Base-by-base conservation (phyloP, 305 asterid species). In the Lippia alba region DNA sequence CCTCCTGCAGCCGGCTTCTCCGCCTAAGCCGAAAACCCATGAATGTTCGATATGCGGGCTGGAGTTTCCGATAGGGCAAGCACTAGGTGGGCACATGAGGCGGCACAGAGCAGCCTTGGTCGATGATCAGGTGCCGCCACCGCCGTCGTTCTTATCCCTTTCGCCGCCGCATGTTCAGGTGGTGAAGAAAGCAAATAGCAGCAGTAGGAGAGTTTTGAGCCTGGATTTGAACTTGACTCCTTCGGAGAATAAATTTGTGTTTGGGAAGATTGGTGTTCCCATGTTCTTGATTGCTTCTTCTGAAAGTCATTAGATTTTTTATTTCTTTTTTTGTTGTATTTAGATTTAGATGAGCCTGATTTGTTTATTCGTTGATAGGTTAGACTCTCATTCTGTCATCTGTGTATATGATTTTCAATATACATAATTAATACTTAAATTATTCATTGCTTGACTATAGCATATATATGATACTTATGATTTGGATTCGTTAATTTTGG, bases 61-160 rank as follows among this genome's bases (percentile, higher is more conserved):
- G 54, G 84, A 82, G 6, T 82, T 82, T 30, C 81, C 86, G 3
- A 66, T 79, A 45, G 86, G 86, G 48, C 86, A 82, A 67, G 86
- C 86, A 11, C 78, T 82, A 0, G 86, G 84, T 4, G 86, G 86
- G 19, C 86, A 82, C 19, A 82, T 82, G 86, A 76, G 86, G 74
- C 70, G 82, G 74, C 86, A 82, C 41, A 79, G 79, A 51, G 69
- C 70, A 3, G 66, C 79, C 15, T n/a, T 55, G 24, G 73, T 17
- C 64, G 83, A 65, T 2, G 15, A 67, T 1, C 70, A 17, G 65
- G 24, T 34, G 56, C 24, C 62, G 45, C 32, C 46, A 58, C 62
- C 84, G 4, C 17, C 16, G 5, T 18, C 54, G 18, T 48, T 12
- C 54, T 44, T 56, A 57, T 45, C 70, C 10, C 51, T 74, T 20